Evolutionary conservation across 2,329 filamentous ascomycete species (phyloP), one percentile per base, ranked within the genome.

Genomic region (Gliomastix tumulicola): DNA sequence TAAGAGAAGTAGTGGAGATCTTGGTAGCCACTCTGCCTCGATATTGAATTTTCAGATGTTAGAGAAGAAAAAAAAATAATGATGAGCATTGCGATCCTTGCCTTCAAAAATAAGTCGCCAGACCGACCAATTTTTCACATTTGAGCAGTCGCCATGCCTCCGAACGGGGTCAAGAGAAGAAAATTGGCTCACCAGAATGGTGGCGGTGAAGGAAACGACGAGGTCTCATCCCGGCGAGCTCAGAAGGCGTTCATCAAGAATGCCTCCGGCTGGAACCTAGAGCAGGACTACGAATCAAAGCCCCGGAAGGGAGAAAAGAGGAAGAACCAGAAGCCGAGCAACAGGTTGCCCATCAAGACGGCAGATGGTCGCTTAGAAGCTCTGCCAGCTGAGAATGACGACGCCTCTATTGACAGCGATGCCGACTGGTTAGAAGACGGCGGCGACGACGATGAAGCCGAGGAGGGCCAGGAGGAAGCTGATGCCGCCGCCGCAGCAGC

Each of bases 281-380:
- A 95, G 65, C 84, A 94, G 55, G 83, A 87, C 58, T 97, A 96
- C 68, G 88, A 94, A 60, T 76, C 76, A 42, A 79, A 79, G 47
- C 80, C 84, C 32, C 75, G 86, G 49, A 92, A 92, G 57, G 82
- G 78, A 53, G 87, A 84, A 59, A 86, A 88, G 57, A 72, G 8
- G 19, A 38, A 38, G 22, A 22, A 38, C 21, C 8, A 37, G 19
- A 90, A 90, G 57, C 82, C 77, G 53, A 82, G 68, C 54, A 87
- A 77, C 25, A 77, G 82, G 49, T 68, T 98, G 23, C 89, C 89
- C 1, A 88, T 96, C 45, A 94, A 92, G 62, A 94, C 87, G 0
- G 73, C 79, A 1, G 84, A 90, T 46, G 92, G 92, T 10, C 60
- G 68, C 6, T 57, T 92, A 13, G 74, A 89, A 50, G 70, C 78